A percentile compares a stretch with the other conserved stretches of the same genome.
Evolutionary conservation across 2,329 filamentous ascomycete species (phyloP).

Genomic region (Davidsoniella virescens): DNA sequence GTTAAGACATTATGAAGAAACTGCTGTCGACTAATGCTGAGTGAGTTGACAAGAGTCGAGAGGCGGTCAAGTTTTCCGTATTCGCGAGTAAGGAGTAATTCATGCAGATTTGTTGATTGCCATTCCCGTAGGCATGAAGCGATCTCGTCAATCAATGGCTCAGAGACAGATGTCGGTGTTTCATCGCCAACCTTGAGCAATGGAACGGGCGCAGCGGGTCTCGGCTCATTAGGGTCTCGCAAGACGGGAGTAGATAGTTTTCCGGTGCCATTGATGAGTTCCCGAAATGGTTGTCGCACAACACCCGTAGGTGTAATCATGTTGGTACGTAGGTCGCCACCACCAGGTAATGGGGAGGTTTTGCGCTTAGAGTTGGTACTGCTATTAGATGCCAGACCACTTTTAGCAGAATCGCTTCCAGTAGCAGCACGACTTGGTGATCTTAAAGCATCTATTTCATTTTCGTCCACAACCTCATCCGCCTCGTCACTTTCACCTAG

Average conservation of each 20-base stretch:
- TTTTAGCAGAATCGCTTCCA: conserved; percentile 35
- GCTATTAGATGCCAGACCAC: conserved; percentile 27
- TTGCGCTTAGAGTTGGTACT: conserved; percentile 18
- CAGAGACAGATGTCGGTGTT: conserved; percentile 72
- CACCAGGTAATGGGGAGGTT: conserved; percentile 13
- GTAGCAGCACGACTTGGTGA: conserved; percentile 8
- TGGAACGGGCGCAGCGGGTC: conserved; percentile 81
- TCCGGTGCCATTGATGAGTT: conserved; percentile 26
- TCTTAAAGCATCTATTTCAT: conserved; percentile 19
- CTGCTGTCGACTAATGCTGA: conserved; percentile 75
- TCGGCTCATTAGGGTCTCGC: conserved; percentile 51
- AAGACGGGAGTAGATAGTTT: conserved; percentile 31
- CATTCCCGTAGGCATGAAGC: conserved; percentile 92
- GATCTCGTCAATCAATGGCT: conserved; percentile 93
- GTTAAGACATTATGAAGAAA: conserved; percentile 91
- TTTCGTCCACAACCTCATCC: conserved; percentile 26
- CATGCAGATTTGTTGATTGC: conserved; percentile 94
- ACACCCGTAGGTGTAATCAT: conserved; percentile 10
- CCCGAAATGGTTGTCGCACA: conserved; percentile 16
- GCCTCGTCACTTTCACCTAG: conserved; percentile 55
- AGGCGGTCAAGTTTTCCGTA: conserved; percentile 71
- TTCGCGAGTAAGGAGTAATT: conserved; percentile 66
- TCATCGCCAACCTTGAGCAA: conserved; percentile 98
- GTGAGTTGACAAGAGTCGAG: conserved; percentile 60
- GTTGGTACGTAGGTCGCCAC: conserved; percentile 9